Evolutionary conservation across 208 protist genomes (phyloP).

Genomic region (Willaertia magna): DNA sequence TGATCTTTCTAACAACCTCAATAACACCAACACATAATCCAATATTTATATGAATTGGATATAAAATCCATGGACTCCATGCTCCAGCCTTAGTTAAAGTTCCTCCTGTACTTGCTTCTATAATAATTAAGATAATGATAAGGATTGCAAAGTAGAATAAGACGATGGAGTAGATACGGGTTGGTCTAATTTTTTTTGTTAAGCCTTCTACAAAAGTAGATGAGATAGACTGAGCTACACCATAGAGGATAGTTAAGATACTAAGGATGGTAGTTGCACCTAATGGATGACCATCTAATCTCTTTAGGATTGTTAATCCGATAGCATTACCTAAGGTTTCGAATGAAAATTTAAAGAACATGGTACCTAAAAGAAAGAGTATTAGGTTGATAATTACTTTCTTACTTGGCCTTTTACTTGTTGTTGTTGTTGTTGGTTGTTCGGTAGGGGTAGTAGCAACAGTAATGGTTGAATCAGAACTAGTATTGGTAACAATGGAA

Average conservation of each 20-base stretch:
- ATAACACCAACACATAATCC: not conserved
- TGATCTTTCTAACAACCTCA: not conserved
- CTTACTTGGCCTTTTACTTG: not conserved
- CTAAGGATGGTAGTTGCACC: not conserved
- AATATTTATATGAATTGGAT: not conserved
- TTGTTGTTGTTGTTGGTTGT: not conserved
- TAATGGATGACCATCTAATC: not conserved
- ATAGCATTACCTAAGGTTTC: not conserved
- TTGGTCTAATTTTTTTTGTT: not conserved
- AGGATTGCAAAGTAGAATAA: not conserved
- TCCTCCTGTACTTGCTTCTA: not conserved
- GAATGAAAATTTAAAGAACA: not conserved
- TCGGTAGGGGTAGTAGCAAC: not conserved
- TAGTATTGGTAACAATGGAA: too few species aligned
- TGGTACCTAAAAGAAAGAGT: not conserved
- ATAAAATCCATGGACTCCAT: not conserved
- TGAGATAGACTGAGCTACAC: not conserved
- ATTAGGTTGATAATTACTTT: not conserved
- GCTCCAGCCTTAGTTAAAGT: not conserved
- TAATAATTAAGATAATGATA: not conserved
- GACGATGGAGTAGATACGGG: not conserved
- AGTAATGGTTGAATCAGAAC: too few species aligned
- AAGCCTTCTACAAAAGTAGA: not conserved
- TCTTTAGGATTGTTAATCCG: not conserved
- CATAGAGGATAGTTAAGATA: not conserved